These are phyloP conservation scores for Babesia sp. DNA, from an alignment of 169 alveolate species.

Conservation along the genomic window DNA sequence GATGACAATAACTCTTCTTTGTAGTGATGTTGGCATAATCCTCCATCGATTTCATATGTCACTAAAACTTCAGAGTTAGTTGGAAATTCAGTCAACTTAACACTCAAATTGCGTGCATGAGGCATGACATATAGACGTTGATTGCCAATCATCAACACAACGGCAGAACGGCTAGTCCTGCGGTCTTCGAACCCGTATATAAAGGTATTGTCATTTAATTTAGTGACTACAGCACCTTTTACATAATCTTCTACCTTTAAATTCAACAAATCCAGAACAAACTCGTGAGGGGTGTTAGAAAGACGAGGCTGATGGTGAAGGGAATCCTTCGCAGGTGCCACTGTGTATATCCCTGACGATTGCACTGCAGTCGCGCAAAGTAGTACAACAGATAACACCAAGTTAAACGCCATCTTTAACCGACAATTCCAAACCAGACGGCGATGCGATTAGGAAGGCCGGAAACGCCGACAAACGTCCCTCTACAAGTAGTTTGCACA, in stretches of 20 bases:
- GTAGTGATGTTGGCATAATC: slow-evolving; percentile 1
- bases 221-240: not conserved
- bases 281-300: not conserved
- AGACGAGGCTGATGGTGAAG: not conserved
- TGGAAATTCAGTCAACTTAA: not conserved
- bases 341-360: not conserved
- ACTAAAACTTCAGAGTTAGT: slow-evolving; percentile 9
- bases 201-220: not conserved
- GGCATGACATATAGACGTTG: slow-evolving; percentile 42
- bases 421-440: not conserved
- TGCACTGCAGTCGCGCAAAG: not conserved
- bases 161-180: slow-evolving; percentile 1
- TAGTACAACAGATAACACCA: not conserved
- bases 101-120: slow-evolving; percentile 42
- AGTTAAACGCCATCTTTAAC: not conserved
- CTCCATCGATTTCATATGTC: slow-evolving; percentile 48
- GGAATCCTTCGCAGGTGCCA: not conserved
- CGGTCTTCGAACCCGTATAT: slow-evolving; percentile 9
- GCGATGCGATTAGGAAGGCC: slow-evolving; percentile 8
- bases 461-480: not conserved
- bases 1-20: slow-evolving; percentile 19
- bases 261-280: slow-evolving; percentile 10
- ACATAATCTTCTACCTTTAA: not conserved
- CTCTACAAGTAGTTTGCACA: not conserved
- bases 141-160: slow-evolving; percentile 32